Conservation (phyloP, 2,329 filamentous ascomycete species). For the Fusarium sp. region DNA sequence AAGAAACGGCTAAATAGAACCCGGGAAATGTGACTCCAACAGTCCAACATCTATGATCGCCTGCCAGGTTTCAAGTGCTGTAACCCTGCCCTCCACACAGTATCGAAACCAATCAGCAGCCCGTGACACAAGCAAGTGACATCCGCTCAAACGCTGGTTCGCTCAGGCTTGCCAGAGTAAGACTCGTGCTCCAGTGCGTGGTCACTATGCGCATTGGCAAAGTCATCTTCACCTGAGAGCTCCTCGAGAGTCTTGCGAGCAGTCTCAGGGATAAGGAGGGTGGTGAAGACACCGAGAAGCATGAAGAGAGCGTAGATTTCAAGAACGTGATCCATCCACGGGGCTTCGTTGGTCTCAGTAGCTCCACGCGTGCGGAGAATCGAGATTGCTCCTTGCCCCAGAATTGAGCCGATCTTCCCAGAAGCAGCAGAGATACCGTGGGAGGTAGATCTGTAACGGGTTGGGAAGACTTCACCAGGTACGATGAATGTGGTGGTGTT, state of each 20-base stretch:
- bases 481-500: constrained; percentile 70
- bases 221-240: constrained; percentile 59
- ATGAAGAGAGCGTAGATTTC: constrained; percentile 83
- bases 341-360: constrained; percentile 55
- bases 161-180: constrained; percentile 27
- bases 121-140: not conserved
- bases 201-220: constrained; percentile 33
- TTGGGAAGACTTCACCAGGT: constrained; percentile 68
- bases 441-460: constrained; percentile 67
- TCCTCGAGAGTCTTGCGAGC: constrained; percentile 80
- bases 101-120: constrained; percentile 2
- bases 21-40: no score
- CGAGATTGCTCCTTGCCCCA: constrained; percentile 69
- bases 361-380: constrained; percentile 64
- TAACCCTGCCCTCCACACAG: not conserved
- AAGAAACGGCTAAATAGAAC: not conserved
- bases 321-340: constrained; percentile 83
- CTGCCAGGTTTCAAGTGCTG: constrained; percentile 16
- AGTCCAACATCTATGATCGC: not conserved
- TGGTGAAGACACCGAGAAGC: constrained; percentile 77
- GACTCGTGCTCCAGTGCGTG: constrained; percentile 26
- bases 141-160: constrained; percentile 33
- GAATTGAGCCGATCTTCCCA: constrained; percentile 69
- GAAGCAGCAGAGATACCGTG: constrained; percentile 69
- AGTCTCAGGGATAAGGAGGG: constrained; percentile 78